Percentiles rank a stretch among this genome's conserved stretches.
These are phyloP conservation scores for Fonsecaea monophora DNA, from an alignment of 2,329 filamentous ascomycete genomes.

Conservation along the genomic window DNA sequence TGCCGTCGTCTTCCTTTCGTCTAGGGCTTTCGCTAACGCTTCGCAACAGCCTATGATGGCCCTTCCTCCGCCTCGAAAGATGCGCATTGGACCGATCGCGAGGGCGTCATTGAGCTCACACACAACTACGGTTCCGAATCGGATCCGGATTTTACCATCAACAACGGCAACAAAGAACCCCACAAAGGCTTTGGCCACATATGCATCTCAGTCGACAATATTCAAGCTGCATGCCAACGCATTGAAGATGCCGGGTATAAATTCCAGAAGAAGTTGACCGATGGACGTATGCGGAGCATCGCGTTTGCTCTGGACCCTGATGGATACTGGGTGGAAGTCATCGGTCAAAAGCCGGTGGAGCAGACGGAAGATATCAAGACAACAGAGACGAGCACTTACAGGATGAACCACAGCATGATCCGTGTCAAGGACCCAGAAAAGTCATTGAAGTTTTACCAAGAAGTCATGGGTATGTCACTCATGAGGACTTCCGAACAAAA, in stretches of 20 bases:
- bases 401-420: slow-evolving; percentile 76
- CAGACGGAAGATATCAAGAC: slow-evolving; percentile 73
- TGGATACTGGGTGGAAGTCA: slow-evolving; percentile 71
- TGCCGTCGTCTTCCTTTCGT: neutral
- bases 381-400: slow-evolving; percentile 78
- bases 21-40: neutral
- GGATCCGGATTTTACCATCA: slow-evolving; percentile 78
- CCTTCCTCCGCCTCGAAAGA: slow-evolving; percentile 75
- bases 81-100: slow-evolving; percentile 78
- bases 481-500: slow-evolving; percentile 74
- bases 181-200: slow-evolving; percentile 84
- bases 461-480: slow-evolving; percentile 86
- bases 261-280: slow-evolving; percentile 93
- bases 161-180: slow-evolving; percentile 91
- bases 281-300: slow-evolving; percentile 85
- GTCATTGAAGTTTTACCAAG: slow-evolving; percentile 80
- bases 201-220: slow-evolving; percentile 80
- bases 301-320: slow-evolving; percentile 91
- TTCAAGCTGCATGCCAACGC: slow-evolving; percentile 87
- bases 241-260: slow-evolving; percentile 88
- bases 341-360: slow-evolving; percentile 71
- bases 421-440: slow-evolving; percentile 82
- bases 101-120: slow-evolving; percentile 86
- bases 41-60: slow-evolving; percentile 71
- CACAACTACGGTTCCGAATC: slow-evolving; percentile 88